Evolutionary conservation across 1,139 yeast species (phyloP).

Genomic region (Candida sp.): DNA sequence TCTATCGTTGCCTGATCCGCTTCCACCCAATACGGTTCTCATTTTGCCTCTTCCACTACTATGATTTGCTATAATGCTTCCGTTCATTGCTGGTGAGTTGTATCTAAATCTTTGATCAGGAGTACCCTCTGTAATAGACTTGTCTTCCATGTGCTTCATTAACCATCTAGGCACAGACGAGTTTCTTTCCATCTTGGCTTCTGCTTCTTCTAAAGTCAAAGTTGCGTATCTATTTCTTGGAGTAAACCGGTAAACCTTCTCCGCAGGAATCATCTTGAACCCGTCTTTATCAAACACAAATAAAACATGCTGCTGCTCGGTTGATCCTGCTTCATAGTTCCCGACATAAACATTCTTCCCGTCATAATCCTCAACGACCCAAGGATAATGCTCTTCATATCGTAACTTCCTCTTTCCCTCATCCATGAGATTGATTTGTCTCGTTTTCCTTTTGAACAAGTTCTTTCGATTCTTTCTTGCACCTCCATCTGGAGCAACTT

Average conservation of each 20-base stretch:
- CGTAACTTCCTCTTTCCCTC: conserved; percentile 83
- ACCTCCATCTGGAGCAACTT: conserved; percentile 94
- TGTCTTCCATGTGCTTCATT: conserved; percentile 87
- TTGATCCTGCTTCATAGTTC: conserved; percentile 91
- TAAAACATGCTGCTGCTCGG: conserved; percentile 80
- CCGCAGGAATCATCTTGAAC: conserved; percentile 94
- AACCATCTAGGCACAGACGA: conserved; percentile 91
- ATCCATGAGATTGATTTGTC: conserved; percentile 80
- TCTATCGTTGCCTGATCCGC: conserved; percentile 50
- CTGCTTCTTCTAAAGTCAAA: conserved; percentile 94
- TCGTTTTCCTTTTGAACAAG: conserved; percentile 77
- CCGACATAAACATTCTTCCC: conserved; percentile 97
- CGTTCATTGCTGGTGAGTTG: conserved; percentile 17
- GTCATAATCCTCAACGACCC: conserved; percentile 98
- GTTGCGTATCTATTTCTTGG: conserved; percentile 95
- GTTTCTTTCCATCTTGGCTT: conserved; percentile 87
- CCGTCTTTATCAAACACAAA: conserved; percentile 88
- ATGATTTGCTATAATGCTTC: conserved; percentile 23
- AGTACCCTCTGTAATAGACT: conserved; percentile 47
- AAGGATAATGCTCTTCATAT: conserved; percentile 96
- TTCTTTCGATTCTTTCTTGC: conserved; percentile 73
- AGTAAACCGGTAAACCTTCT: conserved; percentile 90
- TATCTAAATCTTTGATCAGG: conserved; percentile 53
- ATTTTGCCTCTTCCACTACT: conserved; percentile 35
- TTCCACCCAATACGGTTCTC: conserved; percentile 64